Conservation (phyloP, 2,329 filamentous ascomycete species). For the Aplosporella prunicola region DNA sequence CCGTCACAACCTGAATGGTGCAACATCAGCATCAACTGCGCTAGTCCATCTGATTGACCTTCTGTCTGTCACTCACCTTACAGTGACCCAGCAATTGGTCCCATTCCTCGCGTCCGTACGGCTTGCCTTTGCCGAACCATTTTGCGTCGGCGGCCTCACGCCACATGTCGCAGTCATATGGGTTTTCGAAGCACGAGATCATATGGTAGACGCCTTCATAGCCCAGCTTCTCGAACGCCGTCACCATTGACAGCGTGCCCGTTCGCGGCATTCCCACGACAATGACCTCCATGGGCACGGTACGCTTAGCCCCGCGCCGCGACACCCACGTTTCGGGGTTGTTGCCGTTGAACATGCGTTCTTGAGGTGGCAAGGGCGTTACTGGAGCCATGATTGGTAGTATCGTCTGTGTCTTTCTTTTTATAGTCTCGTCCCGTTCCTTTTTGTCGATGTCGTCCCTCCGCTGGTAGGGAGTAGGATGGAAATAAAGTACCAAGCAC, state of each 20-base stretch:
- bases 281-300: conserved; percentile 22
- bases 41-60: background rate
- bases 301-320: no score
- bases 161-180: conserved; percentile 17
- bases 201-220: conserved; percentile 12
- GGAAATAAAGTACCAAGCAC: no score
- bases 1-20: conserved; percentile 14
- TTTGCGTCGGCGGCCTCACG: conserved; percentile 27
- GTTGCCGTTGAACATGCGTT: no score
- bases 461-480: no score
- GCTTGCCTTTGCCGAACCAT: conserved; percentile 18
- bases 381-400: no score
- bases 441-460: no score
- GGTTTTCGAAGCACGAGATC: conserved; percentile 1
- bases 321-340: no score
- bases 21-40: background rate
- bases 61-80: background rate
- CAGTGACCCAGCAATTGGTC: conserved; percentile 26
- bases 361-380: no score
- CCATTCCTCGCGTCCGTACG: conserved; percentile 23
- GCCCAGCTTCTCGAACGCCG: conserved; percentile 21
- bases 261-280: conserved; percentile 26
- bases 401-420: no score
- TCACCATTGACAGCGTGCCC: conserved; percentile 18
- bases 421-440: no score